Evolutionary conservation across 306 rosid species (phyloP).

Genomic region (Ziziphus jujuba): DNA sequence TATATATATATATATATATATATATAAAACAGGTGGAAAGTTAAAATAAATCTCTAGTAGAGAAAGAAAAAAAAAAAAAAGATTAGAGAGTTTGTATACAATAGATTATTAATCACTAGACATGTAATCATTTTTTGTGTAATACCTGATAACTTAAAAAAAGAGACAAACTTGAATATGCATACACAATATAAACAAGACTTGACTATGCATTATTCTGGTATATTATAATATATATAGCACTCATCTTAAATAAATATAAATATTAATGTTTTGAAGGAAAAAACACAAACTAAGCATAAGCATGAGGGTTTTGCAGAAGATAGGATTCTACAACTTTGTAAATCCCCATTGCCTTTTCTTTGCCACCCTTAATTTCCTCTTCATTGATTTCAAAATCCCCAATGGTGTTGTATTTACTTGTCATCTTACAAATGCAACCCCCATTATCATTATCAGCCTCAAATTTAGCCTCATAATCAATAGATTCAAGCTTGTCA

Average conservation of each 20-base stretch:
- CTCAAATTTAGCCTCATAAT: slow-evolving; percentile 71
- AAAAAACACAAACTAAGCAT: slow-evolving; percentile 32
- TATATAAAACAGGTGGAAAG: too few species aligned
- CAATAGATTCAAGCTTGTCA: slow-evolving; percentile 62
- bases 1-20: too few species aligned
- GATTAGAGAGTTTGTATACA: too few species aligned
- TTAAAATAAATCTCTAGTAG: too few species aligned
- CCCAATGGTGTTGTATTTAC: slow-evolving; percentile 51
- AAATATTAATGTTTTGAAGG: not conserved
- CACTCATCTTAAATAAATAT: not conserved
- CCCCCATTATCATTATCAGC: slow-evolving; percentile 54
- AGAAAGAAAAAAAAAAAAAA: too few species aligned
- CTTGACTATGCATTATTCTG: too few species aligned
- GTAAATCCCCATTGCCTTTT: slow-evolving; percentile 61
- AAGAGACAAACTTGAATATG: too few species aligned
- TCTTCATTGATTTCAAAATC: slow-evolving; percentile 52
- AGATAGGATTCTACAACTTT: slow-evolving; percentile 67
- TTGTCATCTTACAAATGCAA: slow-evolving; percentile 53
- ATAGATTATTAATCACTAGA: too few species aligned
- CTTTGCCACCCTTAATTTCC: slow-evolving; percentile 65
- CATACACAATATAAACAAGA: too few species aligned
- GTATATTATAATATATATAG: too few species aligned
- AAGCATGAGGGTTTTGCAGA: slow-evolving; percentile 57
- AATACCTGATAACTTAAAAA: too few species aligned
- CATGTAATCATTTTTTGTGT: too few species aligned